Conservation (phyloP, 2,329 filamentous ascomycete species). For the Alternaria ethzedia region DNA sequence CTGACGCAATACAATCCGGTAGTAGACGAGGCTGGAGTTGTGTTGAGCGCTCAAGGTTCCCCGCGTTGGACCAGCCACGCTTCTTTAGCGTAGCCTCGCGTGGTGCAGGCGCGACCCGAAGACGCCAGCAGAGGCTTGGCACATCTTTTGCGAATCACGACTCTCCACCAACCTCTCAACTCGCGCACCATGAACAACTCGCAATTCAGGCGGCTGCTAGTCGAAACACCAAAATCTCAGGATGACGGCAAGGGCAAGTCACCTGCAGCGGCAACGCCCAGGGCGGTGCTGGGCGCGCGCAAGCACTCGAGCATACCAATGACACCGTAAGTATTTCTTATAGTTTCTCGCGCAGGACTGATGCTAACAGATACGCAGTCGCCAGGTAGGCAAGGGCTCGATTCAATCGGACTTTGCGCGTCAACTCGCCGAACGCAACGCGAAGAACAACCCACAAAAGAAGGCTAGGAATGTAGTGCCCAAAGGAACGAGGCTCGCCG, state of each 20-base stretch:
- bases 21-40: constrained; percentile 6
- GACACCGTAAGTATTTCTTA: constrained; percentile 74
- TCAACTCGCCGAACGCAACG: constrained; percentile 78
- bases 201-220: constrained; percentile 81
- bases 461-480: constrained; percentile 80
- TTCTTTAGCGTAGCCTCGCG: not conserved
- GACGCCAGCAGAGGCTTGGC: constrained; percentile 7
- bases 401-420: constrained; percentile 75
- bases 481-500: constrained; percentile 79
- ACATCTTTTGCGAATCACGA: constrained; percentile 8
- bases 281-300: constrained; percentile 72
- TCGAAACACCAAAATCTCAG: constrained; percentile 54
- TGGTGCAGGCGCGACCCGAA: constrained; percentile 4
- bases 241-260: constrained; percentile 35
- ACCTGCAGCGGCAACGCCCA: constrained; percentile 38
- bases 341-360: not conserved
- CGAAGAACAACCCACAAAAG: constrained; percentile 64
- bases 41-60: constrained; percentile 5
- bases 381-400: constrained; percentile 63
- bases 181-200: constrained; percentile 81
- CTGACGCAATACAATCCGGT: not conserved
- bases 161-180: not conserved
- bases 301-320: constrained; percentile 85
- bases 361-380: constrained; percentile 54
- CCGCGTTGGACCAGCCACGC: constrained; percentile 9